A percentile compares a stretch with the other conserved stretches of the same genome.
These are phyloP conservation scores for Nigrospora oryzae DNA, from an alignment of 2,329 filamentous ascomycete species.

Conservation along the genomic window DNA sequence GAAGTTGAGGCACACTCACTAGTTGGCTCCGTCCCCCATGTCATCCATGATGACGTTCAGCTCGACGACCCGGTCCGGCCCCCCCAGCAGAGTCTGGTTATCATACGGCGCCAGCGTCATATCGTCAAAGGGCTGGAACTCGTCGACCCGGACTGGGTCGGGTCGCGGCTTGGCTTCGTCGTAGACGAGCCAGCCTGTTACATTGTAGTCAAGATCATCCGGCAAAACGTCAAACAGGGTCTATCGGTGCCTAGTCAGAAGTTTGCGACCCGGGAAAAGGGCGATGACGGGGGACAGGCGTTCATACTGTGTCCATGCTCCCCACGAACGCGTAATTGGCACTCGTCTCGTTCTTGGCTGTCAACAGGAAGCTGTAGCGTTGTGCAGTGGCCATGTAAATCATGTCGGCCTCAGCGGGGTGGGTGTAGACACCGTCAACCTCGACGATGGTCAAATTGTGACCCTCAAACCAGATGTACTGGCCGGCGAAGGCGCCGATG, in stretches of 20 bases:
- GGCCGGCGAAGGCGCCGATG: constrained; percentile 61
- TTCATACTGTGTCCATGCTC: constrained; percentile 58
- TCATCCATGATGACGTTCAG: constrained; percentile 60
- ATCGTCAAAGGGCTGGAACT: constrained; percentile 66
- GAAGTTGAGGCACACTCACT: constrained; percentile 32
- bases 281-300: neutral
- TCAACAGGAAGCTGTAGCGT: constrained; percentile 54
- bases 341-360: constrained; percentile 51
- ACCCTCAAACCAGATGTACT: constrained; percentile 59
- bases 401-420: constrained; percentile 49
- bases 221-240: constrained; percentile 63
- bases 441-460: constrained; percentile 64
- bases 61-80: constrained; percentile 55
- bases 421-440: constrained; percentile 63
- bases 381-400: constrained; percentile 63
- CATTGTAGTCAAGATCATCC: constrained; percentile 57
- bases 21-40: constrained; percentile 58
- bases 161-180: constrained; percentile 36
- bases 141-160: constrained; percentile 45
- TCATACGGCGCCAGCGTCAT: constrained; percentile 63
- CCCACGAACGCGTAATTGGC: constrained; percentile 60
- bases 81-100: constrained; percentile 46
- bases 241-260: constrained; percentile 23
- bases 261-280: neutral
- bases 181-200: constrained; percentile 58